Base-by-base conservation (phyloP, 768 basidiomycete species). In the Mycena polygramma region DNA sequence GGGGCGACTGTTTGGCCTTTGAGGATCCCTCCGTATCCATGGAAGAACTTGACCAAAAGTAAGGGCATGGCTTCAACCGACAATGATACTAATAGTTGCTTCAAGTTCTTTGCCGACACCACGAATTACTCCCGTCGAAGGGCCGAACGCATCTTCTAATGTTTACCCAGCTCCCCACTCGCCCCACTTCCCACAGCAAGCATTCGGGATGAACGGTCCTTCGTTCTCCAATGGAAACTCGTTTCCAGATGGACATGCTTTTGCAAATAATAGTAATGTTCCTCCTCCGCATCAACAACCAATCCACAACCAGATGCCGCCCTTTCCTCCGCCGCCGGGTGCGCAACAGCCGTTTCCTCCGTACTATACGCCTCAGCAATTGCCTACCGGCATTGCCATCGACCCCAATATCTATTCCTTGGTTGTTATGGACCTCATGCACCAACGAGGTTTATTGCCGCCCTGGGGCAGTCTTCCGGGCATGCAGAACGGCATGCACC, bases 61-160 rank as follows among this genome's bases (percentile, higher is more conserved):
- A 81, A 81, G 88, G 83, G 45, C 53, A 19, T 49, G 54, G 39
- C 70, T 35, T 67, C 52, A 62, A 57, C 15, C 35, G 11, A 19
- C 1, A 52, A 20, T 43, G 65, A 62, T 61, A 77, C 70, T 79
- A 73, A 17, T 49, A 26, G 30, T 60, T 72, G 57, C 75, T 77
- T 20, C 2, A 86, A 90, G 87, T 87, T 89, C 87, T 63, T 76
- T 91, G 62, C 90, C 90, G 39, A 91, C 90, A 5, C 91, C 91
- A 20, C 83, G 90, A 35, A 82, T 84, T 19, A 90, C 89, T 17
- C 90, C 90, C 19, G 80, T 83, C 30, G 30, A 30, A 2, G 30
- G 30, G 30, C 30, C 39, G 11, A n/a, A 37, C 24, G 15, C 41
- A n/a, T 49, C 19, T 10, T 41, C 51, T 45, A 20, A 36, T 39